Base-by-base conservation (phyloP, 169 alveolate genomes). In the Babesia ovata region DNA sequence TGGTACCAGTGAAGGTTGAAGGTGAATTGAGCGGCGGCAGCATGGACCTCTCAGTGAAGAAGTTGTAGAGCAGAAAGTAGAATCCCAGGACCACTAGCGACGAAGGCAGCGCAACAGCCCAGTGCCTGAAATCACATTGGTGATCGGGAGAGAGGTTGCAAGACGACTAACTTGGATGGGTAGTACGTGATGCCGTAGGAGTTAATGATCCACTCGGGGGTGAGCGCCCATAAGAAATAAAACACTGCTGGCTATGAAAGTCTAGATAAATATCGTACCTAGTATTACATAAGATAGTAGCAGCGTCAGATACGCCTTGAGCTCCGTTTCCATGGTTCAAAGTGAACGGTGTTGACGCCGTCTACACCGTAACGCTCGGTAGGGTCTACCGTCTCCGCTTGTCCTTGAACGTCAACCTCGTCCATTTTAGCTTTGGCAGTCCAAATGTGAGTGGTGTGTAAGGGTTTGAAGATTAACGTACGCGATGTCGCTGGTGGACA, bases 41-140 rank as follows among this genome's bases (percentile, higher is more conserved):
- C 79, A 63, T 63, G n/a, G 85, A 56, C 33, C 78, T 42, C 45
- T 73, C 79, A 75, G 49, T 56, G 58, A 74, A 75, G 36, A 44
- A 67, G 48, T 42, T 53, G 77, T 42, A 83, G n/a, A 75, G 49
- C 3, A 63, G 22, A 16, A 53, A 52, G 21, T 33, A 24, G 3
- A 54, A 33, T 28, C 17, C 62, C 10, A 57, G 9, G 14, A 81
- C 22, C 16, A 72, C 24, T 42, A 63, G 14, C 45, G 70, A 46
- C 12, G 84, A 48, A 58, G 90, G 90, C 26, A 83, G 24, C 4
- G 69, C 67, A 19, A 78, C 70, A 11, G 85, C 69, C 90, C 90
- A 83, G 63, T 83, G 90, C 76, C 90, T 83, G 49, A 22, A 70
- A 33, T 16, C 17, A 8, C 19, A 48, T 13, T 0, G 24, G 13